Percentiles rank a stretch among this genome's conserved stretches.
These are phyloP conservation scores for Podaxis rugospora DNA, from an alignment of 768 basidiomycete species.

Conservation along the genomic window DNA sequence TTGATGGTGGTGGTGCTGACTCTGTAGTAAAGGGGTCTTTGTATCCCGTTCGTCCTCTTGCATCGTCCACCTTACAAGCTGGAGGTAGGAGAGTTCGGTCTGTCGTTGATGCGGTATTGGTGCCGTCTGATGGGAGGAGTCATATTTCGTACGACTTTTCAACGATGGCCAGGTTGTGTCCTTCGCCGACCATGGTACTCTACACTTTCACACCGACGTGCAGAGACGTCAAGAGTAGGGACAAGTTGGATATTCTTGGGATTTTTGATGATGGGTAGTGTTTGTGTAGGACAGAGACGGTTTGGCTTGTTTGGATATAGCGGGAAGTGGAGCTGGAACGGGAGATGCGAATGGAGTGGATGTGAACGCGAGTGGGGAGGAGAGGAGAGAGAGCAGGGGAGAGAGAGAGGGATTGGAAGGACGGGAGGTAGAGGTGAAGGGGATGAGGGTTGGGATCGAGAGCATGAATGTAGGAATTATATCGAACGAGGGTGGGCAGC, in stretches of 20 bases:
- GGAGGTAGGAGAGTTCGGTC: too few species aligned
- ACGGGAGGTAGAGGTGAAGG: too few species aligned
- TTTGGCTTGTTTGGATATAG: not conserved
- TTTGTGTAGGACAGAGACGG: not conserved
- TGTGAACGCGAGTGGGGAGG: too few species aligned
- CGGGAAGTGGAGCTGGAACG: not conserved
- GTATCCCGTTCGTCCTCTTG: too few species aligned
- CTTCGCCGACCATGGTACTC: not conserved
- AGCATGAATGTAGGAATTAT: too few species aligned
- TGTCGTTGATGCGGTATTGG: not conserved
- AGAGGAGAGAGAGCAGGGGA: too few species aligned
- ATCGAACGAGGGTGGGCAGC: too few species aligned
- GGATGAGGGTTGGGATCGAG: too few species aligned
- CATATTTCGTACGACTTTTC: not conserved
- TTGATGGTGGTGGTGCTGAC: not conserved
- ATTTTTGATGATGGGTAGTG: slow-evolving; percentile 8
- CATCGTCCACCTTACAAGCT: too few species aligned
- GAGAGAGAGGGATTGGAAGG: not conserved
- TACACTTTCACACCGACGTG: not conserved
- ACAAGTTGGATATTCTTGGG: not conserved
- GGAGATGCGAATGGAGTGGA: not conserved
- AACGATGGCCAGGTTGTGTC: not conserved
- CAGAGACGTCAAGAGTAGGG: not conserved
- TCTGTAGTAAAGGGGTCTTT: too few species aligned
- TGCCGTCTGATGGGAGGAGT: not conserved